Percentiles rank a stretch among this genome's conserved stretches.
Evolutionary conservation across 2,329 filamentous ascomycete species (phyloP).

Genomic region (Malbranchea zuffiana): DNA sequence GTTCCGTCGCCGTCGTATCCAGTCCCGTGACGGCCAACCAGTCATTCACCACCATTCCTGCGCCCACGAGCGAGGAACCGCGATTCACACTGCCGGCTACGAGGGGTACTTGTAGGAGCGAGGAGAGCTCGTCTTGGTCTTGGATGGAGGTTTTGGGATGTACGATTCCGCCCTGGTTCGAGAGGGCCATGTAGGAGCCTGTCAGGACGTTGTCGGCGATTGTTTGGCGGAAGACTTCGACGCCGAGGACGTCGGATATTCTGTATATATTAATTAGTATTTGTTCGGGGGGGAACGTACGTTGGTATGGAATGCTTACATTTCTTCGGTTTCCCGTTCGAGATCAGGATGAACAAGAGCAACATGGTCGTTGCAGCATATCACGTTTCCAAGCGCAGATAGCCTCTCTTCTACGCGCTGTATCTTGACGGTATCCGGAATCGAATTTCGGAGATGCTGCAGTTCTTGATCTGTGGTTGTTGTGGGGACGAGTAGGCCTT

Average conservation of each 20-base stretch:
- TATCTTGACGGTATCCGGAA: constrained; percentile 85
- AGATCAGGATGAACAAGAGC: constrained; percentile 92
- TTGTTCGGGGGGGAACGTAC: too few species aligned
- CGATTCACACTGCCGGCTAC: constrained; percentile 91
- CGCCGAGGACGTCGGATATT: constrained; percentile 71
- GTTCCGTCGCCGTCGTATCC: constrained; percentile 92
- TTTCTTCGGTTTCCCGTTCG: constrained; percentile 96
- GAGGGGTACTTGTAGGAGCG: constrained; percentile 84
- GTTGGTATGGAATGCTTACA: constrained; percentile 41
- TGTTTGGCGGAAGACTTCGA: constrained; percentile 64
- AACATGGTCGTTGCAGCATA: constrained; percentile 93
- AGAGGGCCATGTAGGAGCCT: constrained; percentile 90
- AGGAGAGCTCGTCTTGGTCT: constrained; percentile 94
- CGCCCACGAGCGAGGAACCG: constrained; percentile 87
- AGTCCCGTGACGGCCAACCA: constrained; percentile 91
- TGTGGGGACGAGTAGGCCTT: constrained; percentile 90
- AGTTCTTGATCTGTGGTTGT: constrained; percentile 96
- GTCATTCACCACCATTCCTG: constrained; percentile 94
- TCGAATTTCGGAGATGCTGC: constrained; percentile 87
- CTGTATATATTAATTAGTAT: constrained; percentile 17
- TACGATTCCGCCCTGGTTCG: constrained; percentile 91
- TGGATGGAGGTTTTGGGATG: constrained; percentile 95
- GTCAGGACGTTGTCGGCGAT: constrained; percentile 95
- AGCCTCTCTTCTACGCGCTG: constrained; percentile 96
- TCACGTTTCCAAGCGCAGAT: constrained; percentile 91